These are phyloP conservation scores for Schwanniomyces etchellsii DNA, from an alignment of 1,139 yeast genomes.

Conservation along the genomic window DNA sequence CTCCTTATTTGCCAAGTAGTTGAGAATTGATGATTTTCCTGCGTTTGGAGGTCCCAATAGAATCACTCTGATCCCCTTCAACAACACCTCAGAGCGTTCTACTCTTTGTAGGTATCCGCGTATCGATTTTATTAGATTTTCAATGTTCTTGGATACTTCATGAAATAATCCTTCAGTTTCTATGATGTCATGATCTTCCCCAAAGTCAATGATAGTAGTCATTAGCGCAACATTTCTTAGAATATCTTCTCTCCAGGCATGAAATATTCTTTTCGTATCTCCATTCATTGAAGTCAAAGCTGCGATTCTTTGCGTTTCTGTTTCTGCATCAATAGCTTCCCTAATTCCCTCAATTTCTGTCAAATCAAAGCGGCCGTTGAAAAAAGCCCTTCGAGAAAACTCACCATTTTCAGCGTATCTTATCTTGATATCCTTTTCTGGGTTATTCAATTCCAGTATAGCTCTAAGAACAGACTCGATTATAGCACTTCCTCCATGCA, in stretches of 20 bases:
- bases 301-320: conserved; percentile 78
- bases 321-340: conserved; percentile 89
- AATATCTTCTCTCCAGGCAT: conserved; percentile 62
- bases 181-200: conserved; percentile 87
- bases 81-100: conserved; percentile 56
- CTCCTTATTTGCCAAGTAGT: conserved; percentile 67
- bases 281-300: conserved; percentile 76
- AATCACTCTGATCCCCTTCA: conserved; percentile 69
- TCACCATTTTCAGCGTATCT: conserved; percentile 93
- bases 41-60: conserved; percentile 94
- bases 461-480: conserved; percentile 63
- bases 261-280: conserved; percentile 47
- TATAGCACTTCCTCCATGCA: conserved; percentile 93
- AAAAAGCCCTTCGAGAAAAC: conserved; percentile 77
- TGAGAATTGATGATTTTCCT: conserved; percentile 85
- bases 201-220: conserved; percentile 90
- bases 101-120: conserved; percentile 44
- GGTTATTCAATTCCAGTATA: conserved; percentile 47
- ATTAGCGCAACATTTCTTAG: conserved; percentile 66
- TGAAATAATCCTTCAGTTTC: conserved; percentile 48
- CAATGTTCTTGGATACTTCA: conserved; percentile 42
- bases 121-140: conserved; percentile 39
- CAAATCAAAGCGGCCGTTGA: conserved; percentile 61
- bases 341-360: conserved; percentile 90
- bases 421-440: conserved; percentile 36